phyloP scores from a whole-genome alignment of 192 early-diverging fungal species.

The Spinellus fusiger region DNA sequence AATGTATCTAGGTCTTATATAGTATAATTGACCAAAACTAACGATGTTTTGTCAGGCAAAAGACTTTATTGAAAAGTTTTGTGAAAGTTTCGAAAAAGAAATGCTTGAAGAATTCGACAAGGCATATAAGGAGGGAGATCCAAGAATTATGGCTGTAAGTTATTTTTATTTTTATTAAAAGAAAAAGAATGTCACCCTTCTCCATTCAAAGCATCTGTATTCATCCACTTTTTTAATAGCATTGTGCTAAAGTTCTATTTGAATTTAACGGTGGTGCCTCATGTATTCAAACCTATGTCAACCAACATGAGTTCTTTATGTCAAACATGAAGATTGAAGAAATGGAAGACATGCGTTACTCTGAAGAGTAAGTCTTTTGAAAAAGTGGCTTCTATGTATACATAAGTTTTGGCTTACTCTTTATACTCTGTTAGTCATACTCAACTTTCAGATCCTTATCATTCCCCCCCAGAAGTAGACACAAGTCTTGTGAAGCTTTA shows the following conservation, averaged over 20 bases:
- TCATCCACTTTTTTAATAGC: constrained; percentile 40
- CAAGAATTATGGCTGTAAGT: constrained; percentile 67
- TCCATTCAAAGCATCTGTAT: neutral
- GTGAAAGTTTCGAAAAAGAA: constrained; percentile 86
- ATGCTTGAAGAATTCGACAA: constrained; percentile 84
- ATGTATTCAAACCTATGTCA: constrained; percentile 90
- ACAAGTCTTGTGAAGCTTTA: constrained; percentile 71
- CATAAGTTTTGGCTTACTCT: neutral
- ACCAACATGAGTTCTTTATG: constrained; percentile 96
- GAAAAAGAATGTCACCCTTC: neutral
- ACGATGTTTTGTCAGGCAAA: constrained; percentile 54
- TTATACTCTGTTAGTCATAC: constrained; percentile 35
- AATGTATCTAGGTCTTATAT: neutral
- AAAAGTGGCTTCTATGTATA: neutral
- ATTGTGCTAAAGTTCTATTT: constrained; percentile 76
- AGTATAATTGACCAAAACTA: constrained; percentile 27
- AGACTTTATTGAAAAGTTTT: constrained; percentile 85
- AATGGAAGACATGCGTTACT: constrained; percentile 32
- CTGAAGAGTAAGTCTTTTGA: constrained; percentile 26
- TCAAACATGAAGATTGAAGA: constrained; percentile 66
- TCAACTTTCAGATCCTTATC: constrained; percentile 44
- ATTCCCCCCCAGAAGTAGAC: constrained; percentile 60
- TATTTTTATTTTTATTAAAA: neutral
- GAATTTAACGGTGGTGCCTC: constrained; percentile 97
- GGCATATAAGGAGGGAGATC: constrained; percentile 74